Conservation (phyloP, 345 rosid species). For the Bruguiera parviflora region DNA sequence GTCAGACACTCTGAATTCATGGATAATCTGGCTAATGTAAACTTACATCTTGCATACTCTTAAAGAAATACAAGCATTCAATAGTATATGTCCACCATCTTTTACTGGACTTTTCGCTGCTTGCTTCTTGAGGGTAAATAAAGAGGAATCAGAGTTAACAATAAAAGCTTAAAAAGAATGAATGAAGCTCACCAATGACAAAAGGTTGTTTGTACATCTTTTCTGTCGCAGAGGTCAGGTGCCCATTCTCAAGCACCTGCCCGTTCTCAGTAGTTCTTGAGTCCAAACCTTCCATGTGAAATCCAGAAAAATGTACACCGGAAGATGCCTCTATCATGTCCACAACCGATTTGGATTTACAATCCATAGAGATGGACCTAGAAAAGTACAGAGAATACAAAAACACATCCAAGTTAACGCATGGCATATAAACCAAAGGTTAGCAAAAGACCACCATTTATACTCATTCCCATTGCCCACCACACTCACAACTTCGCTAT, state of each 20-base stretch:
- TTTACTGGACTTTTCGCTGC: not conserved
- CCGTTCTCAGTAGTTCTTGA: constrained; percentile 28
- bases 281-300: constrained; percentile 69
- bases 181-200: constrained; percentile 67
- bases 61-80: too few relatives aligned
- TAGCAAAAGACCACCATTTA: not conserved
- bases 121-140: not conserved
- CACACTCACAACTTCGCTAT: too few relatives aligned
- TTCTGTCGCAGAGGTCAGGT: constrained; percentile 42
- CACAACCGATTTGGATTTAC: constrained; percentile 62
- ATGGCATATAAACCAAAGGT: not conserved
- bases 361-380: constrained; percentile 42
- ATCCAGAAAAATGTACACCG: constrained; percentile 81
- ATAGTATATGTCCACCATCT: not conserved
- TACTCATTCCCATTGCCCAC: too few relatives aligned
- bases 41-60: too few relatives aligned
- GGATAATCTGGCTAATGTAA: too few relatives aligned
- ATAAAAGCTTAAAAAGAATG: not conserved
- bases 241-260: constrained; percentile 19
- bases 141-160: not conserved
- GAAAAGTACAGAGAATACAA: constrained; percentile 11
- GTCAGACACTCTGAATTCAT: too few relatives aligned
- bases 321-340: constrained; percentile 90
- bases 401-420: not conserved
- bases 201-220: constrained; percentile 75